Conservation (phyloP, 352 stramenopile species). For the Peronospora belbahrii region DNA sequence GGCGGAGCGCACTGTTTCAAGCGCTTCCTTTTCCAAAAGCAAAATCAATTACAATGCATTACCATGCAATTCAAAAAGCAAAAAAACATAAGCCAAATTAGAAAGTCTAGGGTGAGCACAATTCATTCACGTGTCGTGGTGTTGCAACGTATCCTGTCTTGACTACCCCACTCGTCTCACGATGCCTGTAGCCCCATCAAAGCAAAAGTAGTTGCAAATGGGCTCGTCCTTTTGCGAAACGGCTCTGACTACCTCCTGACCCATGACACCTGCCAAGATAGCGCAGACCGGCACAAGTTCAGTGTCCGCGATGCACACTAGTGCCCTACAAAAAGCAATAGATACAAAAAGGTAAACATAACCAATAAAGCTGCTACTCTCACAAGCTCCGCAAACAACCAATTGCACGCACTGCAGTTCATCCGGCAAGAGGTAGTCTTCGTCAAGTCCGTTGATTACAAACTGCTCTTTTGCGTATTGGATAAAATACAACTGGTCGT, state of each 20-base stretch:
- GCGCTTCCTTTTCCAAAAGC: too few relatives aligned
- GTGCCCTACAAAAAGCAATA: constrained; percentile 17
- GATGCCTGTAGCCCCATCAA: constrained; percentile 66
- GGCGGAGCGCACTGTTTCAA: too few relatives aligned
- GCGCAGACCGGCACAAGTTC: constrained; percentile 90
- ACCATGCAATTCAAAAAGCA: too few relatives aligned
- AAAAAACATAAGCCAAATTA: too few relatives aligned
- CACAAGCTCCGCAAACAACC: background rate
- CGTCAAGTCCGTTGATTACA: constrained; percentile 41
- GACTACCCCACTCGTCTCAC: constrained; percentile 55
- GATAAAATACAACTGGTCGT: constrained; percentile 40
- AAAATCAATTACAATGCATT: too few relatives aligned
- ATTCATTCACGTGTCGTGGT: background rate
- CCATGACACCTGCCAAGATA: constrained; percentile 94
- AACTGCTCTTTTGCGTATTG: constrained; percentile 46
- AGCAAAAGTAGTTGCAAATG: constrained; percentile 94
- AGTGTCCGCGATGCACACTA: constrained; percentile 35
- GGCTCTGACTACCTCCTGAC: constrained; percentile 98
- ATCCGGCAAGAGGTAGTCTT: constrained; percentile 47
- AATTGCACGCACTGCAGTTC: constrained; percentile 36
- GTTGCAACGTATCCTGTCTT: constrained; percentile 9
- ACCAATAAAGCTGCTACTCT: background rate
- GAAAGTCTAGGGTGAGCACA: too few relatives aligned
- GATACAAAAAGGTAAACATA: background rate
- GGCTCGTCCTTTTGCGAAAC: constrained; percentile 94